Base-by-base conservation (phyloP, 306 rosid species). In the Cucumis cinereus region DNA sequence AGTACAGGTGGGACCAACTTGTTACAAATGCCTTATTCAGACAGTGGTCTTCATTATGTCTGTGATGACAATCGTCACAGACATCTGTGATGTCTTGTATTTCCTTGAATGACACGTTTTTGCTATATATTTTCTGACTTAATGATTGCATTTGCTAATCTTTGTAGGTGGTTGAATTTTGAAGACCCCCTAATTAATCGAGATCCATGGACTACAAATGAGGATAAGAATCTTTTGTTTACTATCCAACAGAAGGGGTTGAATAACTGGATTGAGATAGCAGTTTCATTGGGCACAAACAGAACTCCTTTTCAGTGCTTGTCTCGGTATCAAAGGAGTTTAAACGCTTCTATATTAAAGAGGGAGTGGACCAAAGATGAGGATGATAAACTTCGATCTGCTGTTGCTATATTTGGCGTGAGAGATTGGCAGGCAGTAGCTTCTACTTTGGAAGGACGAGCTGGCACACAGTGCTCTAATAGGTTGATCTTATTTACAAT, bases 381-480 rank as follows among this genome's bases (percentile, higher is more conserved):
- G 77, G 98, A 94, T 82, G 86, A 82, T 78, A 87, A 80, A 84
- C 98, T 94, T 72, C 78, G 89, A 54, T 76, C 80, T 70, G 97
- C 96, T 52, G 92, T 91, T 75, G 92, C 82, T 58, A 19, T 45
- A 64, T 83, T 76, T 83, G 98, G 98, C 26, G 85, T 77, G 79
- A 54, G 84, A 11, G 58, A 94, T 81, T 91, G 98, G 98, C 98
- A 94, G 80, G 77, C 86, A 73, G 91, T 94, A 13, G 98, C 98
- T 75, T 86, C 96, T 82, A 79, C 83, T 64, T 80, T 94, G 87
- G 97, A 90, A 66, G 89, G 97, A 81, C 85, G 96, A 71, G 77
- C 96, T 0, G 97, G 98, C 56, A n/a, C 94, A 79, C 98, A 94
- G 69, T 94, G 98, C 91, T 91, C 98, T 78, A 91, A 94, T 79